Conservation (phyloP, 1,284 basidiomycete genomes). For the Papiliotrema terrestris region DNA sequence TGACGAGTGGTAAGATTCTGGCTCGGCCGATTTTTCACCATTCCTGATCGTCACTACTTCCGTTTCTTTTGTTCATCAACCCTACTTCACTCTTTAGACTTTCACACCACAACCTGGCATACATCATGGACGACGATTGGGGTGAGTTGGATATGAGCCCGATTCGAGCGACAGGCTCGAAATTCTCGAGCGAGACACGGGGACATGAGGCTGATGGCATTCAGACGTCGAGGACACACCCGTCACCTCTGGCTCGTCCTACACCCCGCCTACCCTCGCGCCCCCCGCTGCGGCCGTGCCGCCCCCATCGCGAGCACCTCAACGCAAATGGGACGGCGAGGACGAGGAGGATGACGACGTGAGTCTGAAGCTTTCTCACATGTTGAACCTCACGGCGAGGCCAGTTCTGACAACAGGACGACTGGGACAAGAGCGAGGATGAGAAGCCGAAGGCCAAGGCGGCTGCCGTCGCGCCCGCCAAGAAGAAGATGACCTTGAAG, state of each 20-base stretch:
- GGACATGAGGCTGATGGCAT: not conserved
- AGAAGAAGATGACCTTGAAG: slow-evolving; percentile 88
- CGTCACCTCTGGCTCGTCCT: slow-evolving; percentile 45
- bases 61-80: slow-evolving; percentile 1
- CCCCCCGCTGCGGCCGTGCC: slow-evolving; percentile 10
- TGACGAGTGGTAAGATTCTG: not conserved
- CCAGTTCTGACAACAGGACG: slow-evolving; percentile 58
- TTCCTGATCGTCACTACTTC: not conserved
- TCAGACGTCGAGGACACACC: slow-evolving; percentile 54
- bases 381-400: not conserved
- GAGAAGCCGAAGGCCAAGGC: slow-evolving; percentile 58
- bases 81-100: not conserved
- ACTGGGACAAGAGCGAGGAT: slow-evolving; percentile 89
- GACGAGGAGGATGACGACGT: slow-evolving; percentile 68
- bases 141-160: slow-evolving; percentile 20
- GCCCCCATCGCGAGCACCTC: slow-evolving; percentile 49
- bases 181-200: not conserved
- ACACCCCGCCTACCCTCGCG: slow-evolving; percentile 35
- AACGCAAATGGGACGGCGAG: slow-evolving; percentile 71
- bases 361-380: slow-evolving; percentile 13
- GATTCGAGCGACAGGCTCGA: too few relatives aligned
- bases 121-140: slow-evolving; percentile 32
- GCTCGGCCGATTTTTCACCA: not conserved
- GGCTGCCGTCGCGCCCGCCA: slow-evolving; percentile 65
- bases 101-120: not conserved